Evolutionary conservation across 441 rosid species (phyloP), one percentile per base, ranked within the genome.

Genomic region (Kokia cookei): DNA sequence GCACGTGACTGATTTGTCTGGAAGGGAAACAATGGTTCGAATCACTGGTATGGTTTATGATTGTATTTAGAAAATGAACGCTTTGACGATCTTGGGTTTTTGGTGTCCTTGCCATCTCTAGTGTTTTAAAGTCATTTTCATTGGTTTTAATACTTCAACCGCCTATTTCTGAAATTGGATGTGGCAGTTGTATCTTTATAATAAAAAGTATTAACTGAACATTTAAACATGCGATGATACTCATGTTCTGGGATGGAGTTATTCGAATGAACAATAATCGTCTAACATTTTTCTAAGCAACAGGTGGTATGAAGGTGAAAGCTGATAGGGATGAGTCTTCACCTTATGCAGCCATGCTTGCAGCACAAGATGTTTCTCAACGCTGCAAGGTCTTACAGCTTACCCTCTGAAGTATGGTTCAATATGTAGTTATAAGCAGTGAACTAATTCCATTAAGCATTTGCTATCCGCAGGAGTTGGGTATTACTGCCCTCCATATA

Each of bases 1-100:
- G 91, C 93, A 89, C n/a, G 91, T 89, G 68, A 89, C 93, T 51
- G 93, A 89, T 76, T 57, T 89, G 59, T 89, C 93, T 60, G 93
- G 93, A 62, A 84, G 93, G 74, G 93, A 89, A 82, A 89, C 93
- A 2, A 79, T 87, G 59, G 90, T 89, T 32, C 93, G 91, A 79
- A 83, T 87, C 48, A 89, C 91, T 2, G 93, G 93, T 87, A 66
- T 55, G 77, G 12, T 58, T 66, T 75, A 43, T 3, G 3, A 2
- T 32, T 75, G 13, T 50, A 27, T 35, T 32, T 48, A 37, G n/a
- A 65, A 32, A 22, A 10, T 43, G n/a, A 26, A 71, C 58, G 12
- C n/a, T 24, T 63, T 15, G 0, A 29, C 32, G 22, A 65, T 12
- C n/a, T 48, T 19, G 17, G 29, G 9, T 64, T 40, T 1, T 42